phyloP scores from a whole-genome alignment of 768 basidiomycete genomes.

The Gloeopeniophorella convolvens region DNA sequence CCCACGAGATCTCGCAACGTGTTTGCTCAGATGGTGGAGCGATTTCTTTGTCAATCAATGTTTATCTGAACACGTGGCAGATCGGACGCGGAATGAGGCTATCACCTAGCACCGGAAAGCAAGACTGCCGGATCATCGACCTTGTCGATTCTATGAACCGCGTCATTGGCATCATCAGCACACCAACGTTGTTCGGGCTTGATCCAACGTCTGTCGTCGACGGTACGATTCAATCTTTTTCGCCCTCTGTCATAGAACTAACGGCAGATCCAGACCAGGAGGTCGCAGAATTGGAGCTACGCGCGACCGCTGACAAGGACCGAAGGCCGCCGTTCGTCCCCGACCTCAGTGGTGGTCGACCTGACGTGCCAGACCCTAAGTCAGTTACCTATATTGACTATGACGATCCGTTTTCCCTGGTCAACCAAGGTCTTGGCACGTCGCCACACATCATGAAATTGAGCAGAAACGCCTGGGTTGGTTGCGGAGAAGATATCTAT shows the following conservation, averaged over 20 bases:
- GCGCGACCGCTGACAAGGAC: slow-evolving; percentile 24
- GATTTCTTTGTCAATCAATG: neutral
- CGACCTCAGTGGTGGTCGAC: slow-evolving; percentile 12
- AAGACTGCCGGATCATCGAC: slow-evolving; percentile 84
- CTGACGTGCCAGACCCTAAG: slow-evolving; percentile 44
- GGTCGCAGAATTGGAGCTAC: slow-evolving; percentile 41
- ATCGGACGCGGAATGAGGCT: slow-evolving; percentile 90
- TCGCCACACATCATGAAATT: slow-evolving; percentile 44
- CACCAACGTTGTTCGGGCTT: slow-evolving; percentile 81
- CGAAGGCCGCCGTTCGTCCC: slow-evolving; percentile 21
- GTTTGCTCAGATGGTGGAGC: slow-evolving; percentile 86
- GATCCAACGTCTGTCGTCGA: slow-evolving; percentile 66
- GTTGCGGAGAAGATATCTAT: slow-evolving; percentile 63
- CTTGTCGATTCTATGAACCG: slow-evolving; percentile 74
- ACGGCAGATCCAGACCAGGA: slow-evolving; percentile 40
- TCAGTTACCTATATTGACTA: slow-evolving; percentile 72
- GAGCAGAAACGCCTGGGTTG: slow-evolving; percentile 71
- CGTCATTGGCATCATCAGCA: slow-evolving; percentile 65
- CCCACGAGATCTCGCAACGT: slow-evolving; percentile 87
- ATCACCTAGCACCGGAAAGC: slow-evolving; percentile 74
- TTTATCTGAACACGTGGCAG: slow-evolving; percentile 34
- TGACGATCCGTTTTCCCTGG: slow-evolving; percentile 63
- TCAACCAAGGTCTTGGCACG: slow-evolving; percentile 41
- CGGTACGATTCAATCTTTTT: slow-evolving; percentile 33
- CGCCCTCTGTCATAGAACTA: neutral